These are phyloP conservation scores for Vitis riparia DNA, from an alignment of 164 flowering plant genomes.

Conservation along the genomic window DNA sequence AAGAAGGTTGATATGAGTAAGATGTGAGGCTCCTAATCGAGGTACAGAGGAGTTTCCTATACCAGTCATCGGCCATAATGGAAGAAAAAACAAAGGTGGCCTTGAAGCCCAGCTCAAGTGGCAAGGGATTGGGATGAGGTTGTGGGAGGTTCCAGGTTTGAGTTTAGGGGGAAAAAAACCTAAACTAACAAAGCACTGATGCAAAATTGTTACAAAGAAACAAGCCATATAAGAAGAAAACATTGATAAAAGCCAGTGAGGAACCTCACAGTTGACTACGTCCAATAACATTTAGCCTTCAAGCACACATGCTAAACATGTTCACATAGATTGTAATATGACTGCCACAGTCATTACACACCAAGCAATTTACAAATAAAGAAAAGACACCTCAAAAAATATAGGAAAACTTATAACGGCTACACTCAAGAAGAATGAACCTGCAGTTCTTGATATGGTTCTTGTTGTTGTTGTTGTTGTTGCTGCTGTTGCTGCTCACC, in stretches of 20 bases:
- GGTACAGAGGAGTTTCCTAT: no score
- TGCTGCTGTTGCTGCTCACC: constrained; percentile 25
- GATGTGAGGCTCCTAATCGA: no score
- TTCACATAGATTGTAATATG: neutral
- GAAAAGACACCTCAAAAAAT: neutral
- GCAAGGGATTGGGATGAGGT: no score
- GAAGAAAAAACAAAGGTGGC: no score
- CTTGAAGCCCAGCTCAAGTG: no score
- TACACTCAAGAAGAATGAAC: constrained; percentile 3
- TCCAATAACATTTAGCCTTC: neutral
- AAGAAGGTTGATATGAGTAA: no score
- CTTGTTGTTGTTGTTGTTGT: neutral
- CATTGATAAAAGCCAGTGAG: neutral
- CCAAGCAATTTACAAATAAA: neutral
- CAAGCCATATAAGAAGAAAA: neutral
- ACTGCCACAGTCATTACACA: neutral
- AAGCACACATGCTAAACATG: neutral
- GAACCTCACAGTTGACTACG: neutral
- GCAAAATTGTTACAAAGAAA: neutral
- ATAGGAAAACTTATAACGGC: neutral
- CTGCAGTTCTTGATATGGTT: no score
- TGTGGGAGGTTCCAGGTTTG: no score
- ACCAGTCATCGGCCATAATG: no score
- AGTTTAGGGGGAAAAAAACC: no score
- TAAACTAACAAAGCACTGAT: no score